Evolutionary conservation across 2,329 filamentous ascomycete genomes (phyloP), one percentile per base, ranked within the genome.

Genomic region (Escovopsis weberi): DNA sequence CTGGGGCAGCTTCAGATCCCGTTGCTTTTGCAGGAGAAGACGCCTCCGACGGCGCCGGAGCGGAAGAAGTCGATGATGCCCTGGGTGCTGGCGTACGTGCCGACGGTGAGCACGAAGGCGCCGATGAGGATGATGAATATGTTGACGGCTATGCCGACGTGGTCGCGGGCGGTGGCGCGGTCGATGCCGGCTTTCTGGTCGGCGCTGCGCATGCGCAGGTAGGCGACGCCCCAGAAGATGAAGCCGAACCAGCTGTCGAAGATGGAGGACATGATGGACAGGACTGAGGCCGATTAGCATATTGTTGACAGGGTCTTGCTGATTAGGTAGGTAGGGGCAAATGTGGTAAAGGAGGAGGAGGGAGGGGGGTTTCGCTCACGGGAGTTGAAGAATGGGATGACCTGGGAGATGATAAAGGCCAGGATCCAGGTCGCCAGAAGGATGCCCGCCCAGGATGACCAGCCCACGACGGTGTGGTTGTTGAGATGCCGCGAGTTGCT

Each of bases 161-260:
- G 62, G 33, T 73, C 72, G 2, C 69, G 62, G 32, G 78, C 26
- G 6, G 47, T 53, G 39, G 72, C 75, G 32, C 73, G 66, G 2
- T 63, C 64, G 48, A 67, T 70, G 40, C 72, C 68, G 30, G 74
- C 68, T 1, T 66, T 62, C 2, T 69, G 56, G 6, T 85, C 80
- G 1, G 74, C 80, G 18, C 65, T 65, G 39, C 82, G 72, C 82
- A 89, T 85, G 43, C 82, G 74, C 55, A 87, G 74, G 56, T 85
- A 89, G 1, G 83, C 84, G 1, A 85, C 73, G 11, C 82, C 84
- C 84, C 84, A 95, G 68, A 94, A 95, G 56, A 94, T 94, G 68
- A 94, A 95, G 23, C 88, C 88, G 54, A 89, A 89, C 70, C 87
- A 89, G 42, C 83, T 89, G 63, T 94, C 86, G 56, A 94, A 94